Conservation (phyloP, 139 green algal species). For the Bryopsis sp. region DNA sequence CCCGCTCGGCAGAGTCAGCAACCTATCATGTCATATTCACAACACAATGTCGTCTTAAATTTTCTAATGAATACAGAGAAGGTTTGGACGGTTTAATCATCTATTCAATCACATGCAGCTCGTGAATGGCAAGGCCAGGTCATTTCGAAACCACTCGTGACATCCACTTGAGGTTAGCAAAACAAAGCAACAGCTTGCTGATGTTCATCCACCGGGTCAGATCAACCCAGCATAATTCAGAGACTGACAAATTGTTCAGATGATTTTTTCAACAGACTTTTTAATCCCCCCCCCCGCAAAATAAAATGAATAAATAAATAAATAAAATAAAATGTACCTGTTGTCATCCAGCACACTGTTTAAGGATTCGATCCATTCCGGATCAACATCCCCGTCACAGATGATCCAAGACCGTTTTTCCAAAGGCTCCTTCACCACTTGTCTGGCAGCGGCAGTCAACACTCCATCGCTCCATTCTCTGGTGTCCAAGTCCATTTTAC, state of each 20-base stretch:
- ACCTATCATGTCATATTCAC: constrained; percentile 21
- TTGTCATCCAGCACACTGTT: constrained; percentile 69
- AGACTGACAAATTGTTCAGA: no score
- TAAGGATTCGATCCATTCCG: constrained; percentile 83
- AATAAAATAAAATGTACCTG: constrained; percentile 16
- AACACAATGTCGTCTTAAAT: background rate
- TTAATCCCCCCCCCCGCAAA: no score
- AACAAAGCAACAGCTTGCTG: no score
- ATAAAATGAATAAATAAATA: no score
- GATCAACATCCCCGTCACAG: constrained; percentile 79
- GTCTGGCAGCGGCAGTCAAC: constrained; percentile 54
- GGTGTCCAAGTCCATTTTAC: constrained; percentile 71
- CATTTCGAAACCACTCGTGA: no score
- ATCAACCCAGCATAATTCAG: no score
- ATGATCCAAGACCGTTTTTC: constrained; percentile 74
- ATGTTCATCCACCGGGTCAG: no score
- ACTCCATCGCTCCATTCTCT: constrained; percentile 76
- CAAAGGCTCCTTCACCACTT: constrained; percentile 52
- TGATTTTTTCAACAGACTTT: background rate
- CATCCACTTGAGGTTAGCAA: no score
- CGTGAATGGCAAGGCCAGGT: no score
- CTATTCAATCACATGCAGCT: no score
- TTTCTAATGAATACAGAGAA: no score
- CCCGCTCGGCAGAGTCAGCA: constrained; percentile 75
- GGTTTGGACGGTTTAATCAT: no score